Evolutionary conservation across 2,329 filamentous ascomycete genomes (phyloP), one percentile per base, ranked within the genome.

Genomic region (Macrophomina tecta): DNA sequence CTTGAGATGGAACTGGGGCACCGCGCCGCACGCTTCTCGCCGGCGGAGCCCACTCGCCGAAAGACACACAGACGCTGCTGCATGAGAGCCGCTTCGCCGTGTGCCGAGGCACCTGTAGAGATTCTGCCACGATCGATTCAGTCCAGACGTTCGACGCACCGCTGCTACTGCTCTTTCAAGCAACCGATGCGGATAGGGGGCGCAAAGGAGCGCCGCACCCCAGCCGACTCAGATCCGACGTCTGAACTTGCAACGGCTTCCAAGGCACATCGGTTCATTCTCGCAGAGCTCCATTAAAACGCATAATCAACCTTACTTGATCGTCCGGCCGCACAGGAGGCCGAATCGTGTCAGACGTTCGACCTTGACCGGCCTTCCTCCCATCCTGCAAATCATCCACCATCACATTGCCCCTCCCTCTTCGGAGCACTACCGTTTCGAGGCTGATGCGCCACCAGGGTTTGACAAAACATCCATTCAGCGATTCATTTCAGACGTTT

Each of bases 211-310:
- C 18, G 28, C 40, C 40, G 23, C 23, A 46, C 48, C 58, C 58
- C 45, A 12, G 42, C 23, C 32, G 58, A 62, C 58, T 62, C 58
- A 62, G 58, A 62, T 62, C 58, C 42, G 58, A 62, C 58, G 58
- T 62, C 28, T 30, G 58, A 62, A 62, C 38, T 62, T 62, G 42
- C 30, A 32, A 51, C 23, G 23, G 48, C 48, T 12, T 11, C 8
- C 12, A 5, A 14, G 5, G 12, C 32, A 4, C 36, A 7, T n/a
- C n/a, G 14, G 4, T 18, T 42, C 58, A 49, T 62, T 42, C 38
- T 49, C 32, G 30, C 58, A 48, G n/a, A 23, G 42, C n/a, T 16
- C 28, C 28, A 38, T 36, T 9, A 38, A 34, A 30, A 30, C 12
- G 16, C 38, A 18, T 45, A 42, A 30, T 28, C 28, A 28, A 55